Evolutionary conservation across 1,284 basidiomycete species (phyloP).

Genomic region (Sporisorium scitamineum): DNA sequence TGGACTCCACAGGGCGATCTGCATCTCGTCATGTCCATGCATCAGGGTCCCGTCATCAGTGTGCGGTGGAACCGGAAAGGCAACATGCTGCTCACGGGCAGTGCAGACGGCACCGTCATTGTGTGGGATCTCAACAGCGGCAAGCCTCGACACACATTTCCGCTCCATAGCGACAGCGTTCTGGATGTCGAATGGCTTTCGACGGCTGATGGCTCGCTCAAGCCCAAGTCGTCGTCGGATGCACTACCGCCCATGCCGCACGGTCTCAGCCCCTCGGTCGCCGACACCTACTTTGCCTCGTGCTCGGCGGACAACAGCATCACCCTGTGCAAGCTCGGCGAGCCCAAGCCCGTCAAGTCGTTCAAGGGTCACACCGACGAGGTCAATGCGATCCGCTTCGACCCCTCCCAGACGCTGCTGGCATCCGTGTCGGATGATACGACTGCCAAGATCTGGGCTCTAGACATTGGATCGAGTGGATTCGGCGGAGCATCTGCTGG

Average conservation of each 20-base stretch:
- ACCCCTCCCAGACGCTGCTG: conserved; percentile 65
- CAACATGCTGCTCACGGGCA: conserved; percentile 65
- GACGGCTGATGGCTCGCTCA: conserved; percentile 46
- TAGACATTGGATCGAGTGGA: conserved; percentile 46
- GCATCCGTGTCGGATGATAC: conserved; percentile 66
- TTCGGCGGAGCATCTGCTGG: conserved; percentile 16
- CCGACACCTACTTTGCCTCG: conserved; percentile 66
- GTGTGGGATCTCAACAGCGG: conserved; percentile 69
- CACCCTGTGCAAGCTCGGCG: conserved; percentile 64
- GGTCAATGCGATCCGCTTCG: conserved; percentile 68
- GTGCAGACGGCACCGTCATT: conserved; percentile 67
- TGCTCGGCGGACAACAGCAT: conserved; percentile 68
- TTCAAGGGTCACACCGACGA: conserved; percentile 67
- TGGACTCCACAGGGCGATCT: conserved; percentile 69
- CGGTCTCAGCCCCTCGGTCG: conserved; percentile 48
- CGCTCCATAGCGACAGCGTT: conserved; percentile 64
- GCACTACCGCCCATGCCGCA: conserved; percentile 50
- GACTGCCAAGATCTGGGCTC: conserved; percentile 63
- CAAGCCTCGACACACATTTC: conserved; percentile 65
- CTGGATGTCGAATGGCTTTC: conserved; percentile 68
- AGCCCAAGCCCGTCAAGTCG: conserved; percentile 63
- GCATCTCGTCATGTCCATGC: conserved; percentile 69
- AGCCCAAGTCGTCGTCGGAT: conserved; percentile 34
- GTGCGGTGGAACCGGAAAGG: conserved; percentile 69
- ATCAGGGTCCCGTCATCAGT: conserved; percentile 68